phyloP scores from a whole-genome alignment of 129 eudicot species.

The Silybum marianum region DNA sequence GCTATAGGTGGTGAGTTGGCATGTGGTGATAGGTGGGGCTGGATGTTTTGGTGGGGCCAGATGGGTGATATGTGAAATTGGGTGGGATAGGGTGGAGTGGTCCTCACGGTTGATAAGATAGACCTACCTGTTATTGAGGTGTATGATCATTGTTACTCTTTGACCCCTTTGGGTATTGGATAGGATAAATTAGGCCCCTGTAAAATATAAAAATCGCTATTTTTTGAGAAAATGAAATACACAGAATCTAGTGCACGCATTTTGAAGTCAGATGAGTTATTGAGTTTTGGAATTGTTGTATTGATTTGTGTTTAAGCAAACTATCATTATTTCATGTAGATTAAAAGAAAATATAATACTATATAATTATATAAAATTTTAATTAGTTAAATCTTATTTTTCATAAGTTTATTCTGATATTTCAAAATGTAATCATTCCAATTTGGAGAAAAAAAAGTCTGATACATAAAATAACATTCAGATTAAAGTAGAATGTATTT shows the following conservation, averaged over 20 bases:
- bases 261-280: neutral
- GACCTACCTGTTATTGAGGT: constrained; percentile 27
- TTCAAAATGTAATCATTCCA: neutral
- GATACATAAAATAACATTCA: neutral
- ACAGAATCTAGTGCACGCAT: neutral
- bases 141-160: neutral
- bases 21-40: constrained; percentile 7
- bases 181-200: constrained; percentile 25
- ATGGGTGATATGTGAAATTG: neutral
- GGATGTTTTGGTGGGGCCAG: constrained; percentile 1
- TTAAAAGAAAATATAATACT: neutral
- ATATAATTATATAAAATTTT: neutral
- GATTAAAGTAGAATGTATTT: neutral
- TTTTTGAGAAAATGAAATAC: constrained; percentile 9
- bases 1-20: constrained; percentile 21
- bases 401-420: too few species aligned
- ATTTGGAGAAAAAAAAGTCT: neutral
- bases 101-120: constrained; percentile 33
- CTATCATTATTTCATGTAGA: neutral
- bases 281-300: neutral
- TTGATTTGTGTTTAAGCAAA: constrained; percentile 13
- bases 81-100: constrained; percentile 28
- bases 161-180: constrained; percentile 3
- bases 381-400: neutral
- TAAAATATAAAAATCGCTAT: neutral